These are phyloP conservation scores for Colletotrichum sp. DNA, from an alignment of 2,329 filamentous ascomycete species.

Conservation along the genomic window DNA sequence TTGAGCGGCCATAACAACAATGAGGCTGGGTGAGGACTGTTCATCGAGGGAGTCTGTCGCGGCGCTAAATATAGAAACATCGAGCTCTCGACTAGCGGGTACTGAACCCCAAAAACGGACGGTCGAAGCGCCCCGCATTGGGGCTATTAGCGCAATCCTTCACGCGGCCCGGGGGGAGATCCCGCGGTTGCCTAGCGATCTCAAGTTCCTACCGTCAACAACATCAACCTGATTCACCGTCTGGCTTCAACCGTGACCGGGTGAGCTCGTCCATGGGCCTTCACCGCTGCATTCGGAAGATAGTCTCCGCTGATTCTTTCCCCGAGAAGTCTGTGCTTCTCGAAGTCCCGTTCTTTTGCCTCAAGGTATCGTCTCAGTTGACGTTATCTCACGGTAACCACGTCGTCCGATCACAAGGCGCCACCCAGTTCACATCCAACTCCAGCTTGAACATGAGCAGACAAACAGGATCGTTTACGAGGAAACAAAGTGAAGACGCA, in stretches of 20 bases:
- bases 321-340: background rate
- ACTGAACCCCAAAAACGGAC: background rate
- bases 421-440: background rate
- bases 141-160: background rate
- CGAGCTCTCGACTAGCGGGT: background rate
- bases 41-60: background rate
- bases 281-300: background rate
- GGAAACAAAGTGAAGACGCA: background rate
- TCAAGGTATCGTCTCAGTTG: background rate
- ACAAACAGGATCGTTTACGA: background rate
- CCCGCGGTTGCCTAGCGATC: background rate
- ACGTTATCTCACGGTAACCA: background rate
- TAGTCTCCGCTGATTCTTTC: background rate
- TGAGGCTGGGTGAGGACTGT: accelerated
- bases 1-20: background rate
- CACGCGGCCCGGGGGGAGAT: background rate
- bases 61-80: background rate
- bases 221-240: background rate
- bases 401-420: background rate
- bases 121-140: background rate
- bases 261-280: background rate
- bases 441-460: background rate
- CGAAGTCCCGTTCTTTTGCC: background rate
- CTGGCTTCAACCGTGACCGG: background rate
- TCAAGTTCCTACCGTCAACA: background rate